Percentiles rank a stretch among this genome's conserved stretches.
Conservation (phyloP, 441 rosid species). For the Eruca vesicaria region DNA sequence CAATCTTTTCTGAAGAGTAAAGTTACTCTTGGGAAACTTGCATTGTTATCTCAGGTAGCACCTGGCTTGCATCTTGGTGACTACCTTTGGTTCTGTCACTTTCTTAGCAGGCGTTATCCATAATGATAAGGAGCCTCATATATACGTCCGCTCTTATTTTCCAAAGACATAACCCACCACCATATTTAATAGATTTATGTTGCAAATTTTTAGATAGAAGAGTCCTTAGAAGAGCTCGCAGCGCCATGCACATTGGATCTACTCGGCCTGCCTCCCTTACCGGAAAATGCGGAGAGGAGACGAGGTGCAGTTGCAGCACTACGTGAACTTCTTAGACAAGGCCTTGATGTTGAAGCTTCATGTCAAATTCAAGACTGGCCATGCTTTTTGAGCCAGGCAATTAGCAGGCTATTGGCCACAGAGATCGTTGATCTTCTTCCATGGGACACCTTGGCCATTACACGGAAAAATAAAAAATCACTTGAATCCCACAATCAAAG, state of each 20-base stretch:
- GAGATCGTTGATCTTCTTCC: slow-evolving; percentile 91
- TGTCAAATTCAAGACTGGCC: slow-evolving; percentile 93
- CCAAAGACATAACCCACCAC: neutral
- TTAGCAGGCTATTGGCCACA: slow-evolving; percentile 67
- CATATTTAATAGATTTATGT: slow-evolving; percentile 7
- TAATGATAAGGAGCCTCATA: neutral
- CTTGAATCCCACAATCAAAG: slow-evolving; percentile 93
- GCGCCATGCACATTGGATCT: slow-evolving; percentile 97
- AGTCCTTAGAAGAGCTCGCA: slow-evolving; percentile 96
- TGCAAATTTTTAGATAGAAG: slow-evolving; percentile 48
- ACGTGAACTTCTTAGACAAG: slow-evolving; percentile 84
- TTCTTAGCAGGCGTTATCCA: slow-evolving; percentile 1
- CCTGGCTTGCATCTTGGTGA: slow-evolving; percentile 11
- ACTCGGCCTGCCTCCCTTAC: slow-evolving; percentile 72
- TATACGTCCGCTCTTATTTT: neutral
- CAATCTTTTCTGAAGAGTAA: slow-evolving; percentile 86
- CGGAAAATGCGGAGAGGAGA: slow-evolving; percentile 84
- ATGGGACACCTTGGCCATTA: slow-evolving; percentile 73
- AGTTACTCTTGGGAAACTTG: slow-evolving; percentile 73
- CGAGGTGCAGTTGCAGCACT: slow-evolving; percentile 88
- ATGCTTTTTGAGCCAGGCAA: slow-evolving; percentile 73
- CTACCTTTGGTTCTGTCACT: slow-evolving; percentile 7
- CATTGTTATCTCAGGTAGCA: slow-evolving; percentile 73
- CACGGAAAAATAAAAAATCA: slow-evolving; percentile 85
- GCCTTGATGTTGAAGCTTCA: slow-evolving; percentile 83